Evolutionary conservation across 192 early-diverging fungal species (phyloP), one percentile per base, ranked within the genome.

Genomic region (Backusella morwellensis): DNA sequence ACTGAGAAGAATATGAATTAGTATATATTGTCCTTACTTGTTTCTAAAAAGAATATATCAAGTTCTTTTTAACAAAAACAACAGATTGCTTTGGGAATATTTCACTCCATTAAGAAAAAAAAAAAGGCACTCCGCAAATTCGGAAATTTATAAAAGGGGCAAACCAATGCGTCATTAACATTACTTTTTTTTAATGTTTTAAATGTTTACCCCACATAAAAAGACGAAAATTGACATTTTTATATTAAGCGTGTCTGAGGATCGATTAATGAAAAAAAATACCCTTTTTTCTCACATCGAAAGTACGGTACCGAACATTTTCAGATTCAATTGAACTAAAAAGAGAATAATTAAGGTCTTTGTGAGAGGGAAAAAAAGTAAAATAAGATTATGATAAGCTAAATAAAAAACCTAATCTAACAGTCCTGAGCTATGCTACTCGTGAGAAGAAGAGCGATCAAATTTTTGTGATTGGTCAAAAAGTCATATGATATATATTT

Each of bases 171-270:
- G 54, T 56, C 21, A 21, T 32, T 8, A 56, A 56, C 21, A 56
- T 21, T 56, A 21, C 54, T 56, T 17, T 56, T 56, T 56, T 56
- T 26, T 56, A 9, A 21, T 21, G 54, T 44, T 56, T 56, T 56
- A 26, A 56, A 56, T 56, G 54, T 56, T 56, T 56, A 56, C 54
- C 54, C 54, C 54, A 56, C 54, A 56, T 56, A n/a, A n/a, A 56
- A 56, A 56, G 19, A 56, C 54, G 54, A 56, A 56, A 23, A 56
- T 56, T 56, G 54, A 9, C 19, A 56, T 56, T 56, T 32, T 56
- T 21, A 21, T 21, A 56, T 21, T 21, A 23, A 9, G 54, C 2
- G 1, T 26, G 54, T 56, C 21, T 56, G 54, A 21, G 8, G 5
- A 56, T 21, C 8, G n/a, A 56, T 56, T 26, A 23, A 56, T 56